Percentiles rank a stretch among this genome's conserved stretches.
Conservation (phyloP, 495 filamentous ascomycete species). For the Talaromyces proteolyticus region DNA sequence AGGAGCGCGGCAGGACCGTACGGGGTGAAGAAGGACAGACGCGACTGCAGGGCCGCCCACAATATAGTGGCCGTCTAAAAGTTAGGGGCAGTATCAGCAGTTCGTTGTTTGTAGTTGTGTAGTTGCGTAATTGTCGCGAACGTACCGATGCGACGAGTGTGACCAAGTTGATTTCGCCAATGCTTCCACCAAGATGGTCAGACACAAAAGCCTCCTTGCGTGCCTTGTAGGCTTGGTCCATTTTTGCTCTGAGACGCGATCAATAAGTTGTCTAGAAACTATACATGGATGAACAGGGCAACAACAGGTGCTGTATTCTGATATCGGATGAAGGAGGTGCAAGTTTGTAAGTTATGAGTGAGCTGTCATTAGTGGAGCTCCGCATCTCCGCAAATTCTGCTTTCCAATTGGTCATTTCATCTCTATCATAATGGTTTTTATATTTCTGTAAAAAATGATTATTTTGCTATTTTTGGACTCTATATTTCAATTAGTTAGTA, state of each 20-base stretch:
- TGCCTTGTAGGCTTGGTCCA: constrained; percentile 72
- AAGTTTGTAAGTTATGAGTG: neutral
- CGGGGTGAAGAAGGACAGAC: constrained; percentile 76
- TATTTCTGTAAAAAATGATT: neutral
- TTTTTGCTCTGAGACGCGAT: constrained; percentile 14
- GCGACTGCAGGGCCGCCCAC: constrained; percentile 85
- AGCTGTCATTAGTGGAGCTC: neutral
- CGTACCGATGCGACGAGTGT: constrained; percentile 79
- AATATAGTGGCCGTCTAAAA: constrained; percentile 70
- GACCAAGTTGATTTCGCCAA: constrained; percentile 81
- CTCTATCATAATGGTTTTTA: neutral
- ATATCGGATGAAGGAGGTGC: neutral
- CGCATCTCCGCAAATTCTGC: neutral
- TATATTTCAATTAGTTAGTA: neutral
- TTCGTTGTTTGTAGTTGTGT: too few relatives aligned
- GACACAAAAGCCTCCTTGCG: constrained; percentile 95
- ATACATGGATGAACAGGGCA: neutral
- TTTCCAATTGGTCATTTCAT: neutral
- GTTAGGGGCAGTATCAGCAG: neutral
- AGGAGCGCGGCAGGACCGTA: constrained; percentile 61
- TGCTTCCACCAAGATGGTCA: constrained; percentile 76
- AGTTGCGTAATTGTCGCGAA: neutral
- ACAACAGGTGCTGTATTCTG: neutral
- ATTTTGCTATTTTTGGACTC: neutral
- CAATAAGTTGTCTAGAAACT: neutral